Percentiles rank a stretch among this genome's conserved stretches.
Evolutionary conservation across 2,329 filamentous ascomycete genomes (phyloP).

Genomic region (Cytospora piceicola): DNA sequence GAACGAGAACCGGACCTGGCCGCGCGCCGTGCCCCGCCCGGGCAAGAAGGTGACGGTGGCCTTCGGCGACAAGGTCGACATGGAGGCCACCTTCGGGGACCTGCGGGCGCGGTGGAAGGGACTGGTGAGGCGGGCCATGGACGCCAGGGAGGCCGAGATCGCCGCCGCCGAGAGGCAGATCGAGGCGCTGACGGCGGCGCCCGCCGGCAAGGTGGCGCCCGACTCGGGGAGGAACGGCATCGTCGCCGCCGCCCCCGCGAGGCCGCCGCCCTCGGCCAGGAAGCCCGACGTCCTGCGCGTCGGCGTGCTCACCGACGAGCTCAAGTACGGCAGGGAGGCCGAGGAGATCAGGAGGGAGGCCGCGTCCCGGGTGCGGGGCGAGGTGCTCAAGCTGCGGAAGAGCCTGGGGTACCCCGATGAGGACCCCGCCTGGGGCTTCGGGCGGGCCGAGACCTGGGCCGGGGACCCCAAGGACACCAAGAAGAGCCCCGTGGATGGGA

Average conservation of each 20-base stretch:
- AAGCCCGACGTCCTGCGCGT: constrained; percentile 35
- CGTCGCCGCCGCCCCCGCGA: constrained; percentile 18
- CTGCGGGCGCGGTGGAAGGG: constrained; percentile 74
- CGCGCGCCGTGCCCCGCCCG: constrained; percentile 77
- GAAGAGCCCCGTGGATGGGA: constrained; percentile 59
- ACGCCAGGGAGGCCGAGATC: constrained; percentile 45
- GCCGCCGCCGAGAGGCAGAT: constrained; percentile 14
- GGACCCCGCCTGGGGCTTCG: constrained; percentile 66
- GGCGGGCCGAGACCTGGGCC: constrained; percentile 80
- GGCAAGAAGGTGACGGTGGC: constrained; percentile 72
- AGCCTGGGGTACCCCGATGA: constrained; percentile 77
- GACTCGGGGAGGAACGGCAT: constrained; percentile 26
- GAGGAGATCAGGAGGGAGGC: constrained; percentile 78
- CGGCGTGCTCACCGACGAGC: constrained; percentile 67
- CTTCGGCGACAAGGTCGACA: constrained; percentile 79
- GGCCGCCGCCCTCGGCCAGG: constrained; percentile 31
- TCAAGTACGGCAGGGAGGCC: constrained; percentile 75
- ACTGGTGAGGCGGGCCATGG: constrained; percentile 59
- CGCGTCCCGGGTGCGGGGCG: constrained; percentile 74
- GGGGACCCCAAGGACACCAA: constrained; percentile 53
- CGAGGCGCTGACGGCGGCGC: constrained; percentile 1
- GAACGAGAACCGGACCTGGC: constrained; percentile 79
- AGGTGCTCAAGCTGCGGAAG: constrained; percentile 78
- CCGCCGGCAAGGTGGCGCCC: constrained; percentile 3
- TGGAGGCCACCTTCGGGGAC: constrained; percentile 76